These are phyloP conservation scores for Suillus fuscotomentosus DNA, from an alignment of 768 basidiomycete species.

Conservation along the genomic window DNA sequence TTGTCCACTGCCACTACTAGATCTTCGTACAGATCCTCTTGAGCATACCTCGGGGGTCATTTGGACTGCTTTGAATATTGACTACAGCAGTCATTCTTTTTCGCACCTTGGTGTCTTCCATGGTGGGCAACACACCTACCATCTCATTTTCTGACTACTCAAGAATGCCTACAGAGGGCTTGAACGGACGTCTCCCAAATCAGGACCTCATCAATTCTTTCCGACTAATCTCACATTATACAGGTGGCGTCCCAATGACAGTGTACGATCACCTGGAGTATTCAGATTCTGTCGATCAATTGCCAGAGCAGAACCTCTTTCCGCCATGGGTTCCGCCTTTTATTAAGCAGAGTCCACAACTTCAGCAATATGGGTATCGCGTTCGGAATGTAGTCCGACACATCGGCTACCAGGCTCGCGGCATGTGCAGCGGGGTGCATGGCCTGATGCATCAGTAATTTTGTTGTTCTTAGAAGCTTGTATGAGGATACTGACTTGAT, in stretches of 20 bases:
- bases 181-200: slow-evolving; percentile 94
- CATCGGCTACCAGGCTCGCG: slow-evolving; percentile 69
- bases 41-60: slow-evolving; percentile 78
- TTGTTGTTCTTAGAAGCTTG: not conserved
- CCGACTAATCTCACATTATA: slow-evolving; percentile 64
- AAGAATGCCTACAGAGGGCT: slow-evolving; percentile 64
- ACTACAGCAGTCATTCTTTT: slow-evolving; percentile 97
- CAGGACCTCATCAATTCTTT: slow-evolving; percentile 92
- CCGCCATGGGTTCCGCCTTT: slow-evolving; percentile 47
- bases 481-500: not conserved
- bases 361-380: slow-evolving; percentile 54
- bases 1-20: slow-evolving; percentile 34
- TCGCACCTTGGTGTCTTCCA: slow-evolving; percentile 94
- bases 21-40: slow-evolving; percentile 63
- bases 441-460: slow-evolving; percentile 83
- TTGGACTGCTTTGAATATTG: slow-evolving; percentile 93
- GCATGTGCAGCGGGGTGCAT: slow-evolving; percentile 85
- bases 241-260: slow-evolving; percentile 73
- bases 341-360: slow-evolving; percentile 39
- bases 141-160: not conserved
- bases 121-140: slow-evolving; percentile 47
- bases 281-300: slow-evolving; percentile 35
- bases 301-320: slow-evolving; percentile 27
- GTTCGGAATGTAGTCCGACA: slow-evolving; percentile 72
- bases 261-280: slow-evolving; percentile 76